Base-by-base conservation (phyloP, 768 basidiomycete genomes). In the Suillus bovinus region DNA sequence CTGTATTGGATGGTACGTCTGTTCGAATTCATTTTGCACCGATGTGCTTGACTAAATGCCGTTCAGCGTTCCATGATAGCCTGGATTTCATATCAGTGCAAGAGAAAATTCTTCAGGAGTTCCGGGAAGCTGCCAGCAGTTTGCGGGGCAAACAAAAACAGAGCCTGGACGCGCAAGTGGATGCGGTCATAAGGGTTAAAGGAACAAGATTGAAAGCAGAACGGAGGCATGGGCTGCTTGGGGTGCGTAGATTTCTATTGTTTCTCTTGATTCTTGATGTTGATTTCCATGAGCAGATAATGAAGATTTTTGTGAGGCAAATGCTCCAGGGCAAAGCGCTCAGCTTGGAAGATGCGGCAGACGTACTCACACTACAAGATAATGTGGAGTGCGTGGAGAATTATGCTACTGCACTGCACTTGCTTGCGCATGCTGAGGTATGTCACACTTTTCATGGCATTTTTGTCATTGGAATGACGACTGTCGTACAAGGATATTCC, bases 31-130 rank as follows among this genome's bases (percentile, higher is more conserved):
- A 41, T 22, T 8, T 53, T 29, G 8, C 22, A 33, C 31, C 16
- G 27, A 36, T 46, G 31, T 8, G 27, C 61, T 60, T 68, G 53
- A 67, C 27, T 62, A 58, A 14, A n/a, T 31, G 42, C 39, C 38
- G 62, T 47, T 0, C 66, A 95, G 94, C 82, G 2, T 90, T 95
- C 79, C 93, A 98, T 68, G 88, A 94, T 67, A 86, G 84, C 31
- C 82, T 98, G 55, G 93, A 99, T 75, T 88, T 96, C 63, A 82
- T 97, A 66, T 88, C 88, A 61, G 88, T 96, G 3, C 94, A 96
- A 66, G 85, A 90, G 67, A 80, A 80, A 4, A 76, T 99, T 3
- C 64, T 86, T 7, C 78, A 83, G 5, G 84, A 90, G 47, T 86
- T 96, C 72, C 84, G 78, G 65, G 71, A 78, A 31, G 79, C 76